Evolutionary conservation across 169 alveolate species (phyloP), one percentile per base, ranked within the genome.

Genomic region (Plasmodium vinckei): DNA sequence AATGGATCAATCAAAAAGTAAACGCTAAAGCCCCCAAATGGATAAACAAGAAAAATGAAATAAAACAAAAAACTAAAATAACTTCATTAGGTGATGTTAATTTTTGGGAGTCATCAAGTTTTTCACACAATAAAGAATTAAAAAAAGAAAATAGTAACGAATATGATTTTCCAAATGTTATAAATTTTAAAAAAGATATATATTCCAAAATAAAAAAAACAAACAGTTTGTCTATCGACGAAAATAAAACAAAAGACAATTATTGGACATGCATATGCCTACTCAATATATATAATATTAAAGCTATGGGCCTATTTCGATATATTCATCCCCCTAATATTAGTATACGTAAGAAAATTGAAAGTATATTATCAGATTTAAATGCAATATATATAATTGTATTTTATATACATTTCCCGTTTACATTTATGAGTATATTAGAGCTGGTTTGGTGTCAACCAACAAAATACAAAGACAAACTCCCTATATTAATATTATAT

Each of bases 381-480:
- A 60, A 39, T 25, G 57, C 72, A n/a, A 47, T 70, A 49, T 86
- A 86, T 64, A 70, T 77, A 7, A 71, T 86, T 42, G 46, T 88
- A 23, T 70, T 90, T 70, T 94, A 91, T 73, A 47, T 92, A 33
- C 72, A 87, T 68, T 88, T 94, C 57, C 94, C 92, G 46, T 94
- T 94, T 60, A 92, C 87, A 21, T 73, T 93, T 59, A 92, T 84
- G 33, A 94, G 73, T 77, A 65, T 92, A 13, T 51, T 94, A 57
- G 95, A 94, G 71, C 82, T 91, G 21, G 47, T 94, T 39, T 94
- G 95, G 96, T 94, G 96, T 59, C 94, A 92, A 23, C 67, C 82
- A n/a, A 87, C 92, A 39, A 73, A 92, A 49, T 94, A 94, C 87
- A 94, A 89, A 79, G 27, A 49, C 27, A 87, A 92, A 33, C 23